Conservation (phyloP, 495 filamentous ascomycete genomes). For the Talaromyces ruber region DNA sequence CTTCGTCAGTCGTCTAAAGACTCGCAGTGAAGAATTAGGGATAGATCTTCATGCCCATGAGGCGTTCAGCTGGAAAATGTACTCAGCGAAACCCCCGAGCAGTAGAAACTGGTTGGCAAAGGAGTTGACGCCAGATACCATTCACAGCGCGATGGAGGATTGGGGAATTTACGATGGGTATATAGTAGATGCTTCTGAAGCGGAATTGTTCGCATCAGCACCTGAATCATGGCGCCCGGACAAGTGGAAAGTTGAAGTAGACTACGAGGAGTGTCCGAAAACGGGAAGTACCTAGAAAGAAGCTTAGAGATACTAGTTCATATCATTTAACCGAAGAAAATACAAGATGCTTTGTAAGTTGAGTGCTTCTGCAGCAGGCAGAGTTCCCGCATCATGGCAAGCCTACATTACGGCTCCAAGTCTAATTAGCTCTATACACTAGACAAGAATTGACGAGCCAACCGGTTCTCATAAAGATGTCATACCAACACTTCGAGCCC, state of each 20-base stretch:
- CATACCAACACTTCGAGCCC: too few species aligned
- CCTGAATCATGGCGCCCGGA: conserved; percentile 1
- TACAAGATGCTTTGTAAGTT: too few species aligned
- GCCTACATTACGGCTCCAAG: too few species aligned
- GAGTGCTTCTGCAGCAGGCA: too few species aligned
- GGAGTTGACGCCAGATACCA: background rate
- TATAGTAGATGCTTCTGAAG: background rate
- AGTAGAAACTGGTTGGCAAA: background rate
- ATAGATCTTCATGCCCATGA: background rate
- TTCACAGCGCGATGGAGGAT: background rate
- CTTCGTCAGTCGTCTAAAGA: background rate
- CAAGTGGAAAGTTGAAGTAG: background rate
- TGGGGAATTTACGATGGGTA: background rate
- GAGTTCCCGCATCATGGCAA: too few species aligned
- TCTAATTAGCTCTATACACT: too few species aligned
- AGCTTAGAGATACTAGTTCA: background rate
- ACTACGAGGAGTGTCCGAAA: background rate
- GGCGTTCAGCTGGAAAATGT: background rate
- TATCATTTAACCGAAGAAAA: too few species aligned
- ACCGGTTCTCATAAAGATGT: too few species aligned
- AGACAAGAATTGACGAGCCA: too few species aligned
- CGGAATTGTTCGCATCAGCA: background rate
- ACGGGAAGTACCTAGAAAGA: background rate
- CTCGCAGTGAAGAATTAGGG: conserved; percentile 1
- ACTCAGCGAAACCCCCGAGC: background rate